These are phyloP conservation scores for Croton setiger DNA, from an alignment of 441 rosid species.

Conservation along the genomic window DNA sequence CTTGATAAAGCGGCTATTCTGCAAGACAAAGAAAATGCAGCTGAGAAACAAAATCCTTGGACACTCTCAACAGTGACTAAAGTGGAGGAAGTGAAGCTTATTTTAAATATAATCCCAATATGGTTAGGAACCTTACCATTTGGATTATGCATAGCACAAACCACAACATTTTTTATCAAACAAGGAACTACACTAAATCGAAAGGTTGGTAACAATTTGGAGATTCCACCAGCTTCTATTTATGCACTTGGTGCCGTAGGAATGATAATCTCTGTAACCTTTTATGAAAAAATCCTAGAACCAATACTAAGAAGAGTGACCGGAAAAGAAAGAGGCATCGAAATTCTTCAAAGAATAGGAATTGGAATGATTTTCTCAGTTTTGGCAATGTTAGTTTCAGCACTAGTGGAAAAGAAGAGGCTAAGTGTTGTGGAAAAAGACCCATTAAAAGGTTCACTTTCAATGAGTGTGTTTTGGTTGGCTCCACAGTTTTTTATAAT, in stretches of 20 bases:
- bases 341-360: constrained; percentile 80
- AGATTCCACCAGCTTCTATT: constrained; percentile 70
- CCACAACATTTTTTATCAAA: constrained; percentile 83
- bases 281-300: constrained; percentile 64
- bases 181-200: constrained; percentile 62
- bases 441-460: constrained; percentile 34
- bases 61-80: constrained; percentile 69
- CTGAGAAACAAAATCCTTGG: constrained; percentile 56
- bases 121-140: constrained; percentile 75
- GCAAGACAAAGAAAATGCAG: constrained; percentile 30
- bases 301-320: constrained; percentile 51
- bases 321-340: constrained; percentile 74
- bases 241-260: constrained; percentile 58
- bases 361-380: constrained; percentile 76
- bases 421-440: constrained; percentile 29
- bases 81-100: constrained; percentile 84
- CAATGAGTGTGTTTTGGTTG: constrained; percentile 71
- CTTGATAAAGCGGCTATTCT: constrained; percentile 82
- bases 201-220: constrained; percentile 36
- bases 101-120: constrained; percentile 77
- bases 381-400: constrained; percentile 60
- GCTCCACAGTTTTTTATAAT: constrained; percentile 64
- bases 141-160: constrained; percentile 67
- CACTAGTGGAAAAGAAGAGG: constrained; percentile 63
- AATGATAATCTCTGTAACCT: constrained; percentile 50